Conservation (phyloP, 352 stramenopile genomes). For the Pythium brassicae region DNA sequence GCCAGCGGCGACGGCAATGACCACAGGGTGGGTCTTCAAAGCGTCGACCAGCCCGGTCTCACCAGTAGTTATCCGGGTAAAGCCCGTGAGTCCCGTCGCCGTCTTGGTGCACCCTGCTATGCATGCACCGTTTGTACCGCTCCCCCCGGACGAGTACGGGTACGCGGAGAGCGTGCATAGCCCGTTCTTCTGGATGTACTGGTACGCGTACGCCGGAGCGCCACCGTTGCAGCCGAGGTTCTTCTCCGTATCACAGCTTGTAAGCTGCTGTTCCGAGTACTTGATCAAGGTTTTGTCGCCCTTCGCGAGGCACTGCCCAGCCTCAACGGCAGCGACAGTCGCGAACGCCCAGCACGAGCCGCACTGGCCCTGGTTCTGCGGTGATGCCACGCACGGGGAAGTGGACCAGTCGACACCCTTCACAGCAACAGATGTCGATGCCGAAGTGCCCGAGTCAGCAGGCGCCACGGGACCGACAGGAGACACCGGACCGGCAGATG, state of each 20-base stretch:
- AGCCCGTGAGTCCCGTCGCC: conserved; percentile 18
- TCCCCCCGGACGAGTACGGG: neutral
- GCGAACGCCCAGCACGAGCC: conserved; percentile 97
- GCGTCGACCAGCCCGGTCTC: conserved; percentile 78
- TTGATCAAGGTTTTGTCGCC: conserved; percentile 44
- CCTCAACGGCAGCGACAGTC: conserved; percentile 86
- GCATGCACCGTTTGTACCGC: conserved; percentile 11
- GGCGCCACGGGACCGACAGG: conserved; percentile 1
- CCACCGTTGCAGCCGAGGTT: conserved; percentile 91
- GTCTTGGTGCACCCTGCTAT: conserved; percentile 11
- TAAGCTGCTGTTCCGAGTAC: conserved; percentile 91
- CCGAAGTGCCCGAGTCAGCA: conserved; percentile 3
- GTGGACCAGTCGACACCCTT: conserved; percentile 36
- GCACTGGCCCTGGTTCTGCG: conserved; percentile 95
- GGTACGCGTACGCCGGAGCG: conserved; percentile 83
- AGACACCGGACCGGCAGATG: neutral
- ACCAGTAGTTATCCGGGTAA: conserved; percentile 36
- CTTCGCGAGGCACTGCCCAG: conserved; percentile 71
- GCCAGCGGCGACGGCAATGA: conserved; percentile 90
- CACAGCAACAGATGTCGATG: conserved; percentile 1
- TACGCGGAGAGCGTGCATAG: conserved; percentile 29
- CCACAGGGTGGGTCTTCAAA: conserved; percentile 89
- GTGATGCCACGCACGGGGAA: conserved; percentile 93
- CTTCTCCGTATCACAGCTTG: conserved; percentile 72
- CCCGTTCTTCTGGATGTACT: conserved; percentile 84